Base-by-base conservation (phyloP, 2,329 filamentous ascomycete genomes). In the Pseudocercospora cruenta region DNA sequence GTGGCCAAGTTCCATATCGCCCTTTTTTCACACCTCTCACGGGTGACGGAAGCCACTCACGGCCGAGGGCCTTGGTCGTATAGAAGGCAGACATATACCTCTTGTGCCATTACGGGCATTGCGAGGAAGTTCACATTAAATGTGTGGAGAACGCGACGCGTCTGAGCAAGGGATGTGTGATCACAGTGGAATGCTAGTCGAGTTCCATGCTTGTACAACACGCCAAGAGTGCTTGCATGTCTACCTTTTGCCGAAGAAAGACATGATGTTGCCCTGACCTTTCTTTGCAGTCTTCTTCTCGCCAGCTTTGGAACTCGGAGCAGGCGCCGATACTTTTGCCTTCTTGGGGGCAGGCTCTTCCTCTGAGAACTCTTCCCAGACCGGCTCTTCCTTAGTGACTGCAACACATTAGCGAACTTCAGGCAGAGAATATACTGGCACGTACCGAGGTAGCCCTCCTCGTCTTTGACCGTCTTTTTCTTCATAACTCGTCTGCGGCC, bases 341-440 rank as follows among this genome's bases (percentile, higher is more conserved):
- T 87, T 88, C 75, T 86, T 83, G 8, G 81, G 78, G 33, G 83
- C 83, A 22, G 89, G 86, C 70, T 97, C 93, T 69, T 96, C 93
- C 77, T 97, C 94, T 0, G 93, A 96, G 81, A 96, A 97, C 0
- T 91, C 94, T 78, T 97, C 94, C 94, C 94, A 97, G 0, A 85
- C 90, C 0, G 86, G 81, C 75, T 96, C 93, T 79, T 96, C 91
- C 70, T 90, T 90, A 1, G 93, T 97, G 33, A 97, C 94, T 95
- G 72, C 45, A 67, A 31, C n/a, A 0, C 28, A 60, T 73, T 65
- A 75, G 72, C 62, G 22, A 54, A 19, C 19, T 9, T 9, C 22
- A 1, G 9, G 21, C 12, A 14, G 8, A 3, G 10, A 47, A n/a
- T 19, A 1, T 22, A 21, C 16, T 8, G 5, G 3, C n/a, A 22